These are phyloP conservation scores for Luffa aegyptiaca DNA, from an alignment of 306 rosid genomes.

Conservation along the genomic window DNA sequence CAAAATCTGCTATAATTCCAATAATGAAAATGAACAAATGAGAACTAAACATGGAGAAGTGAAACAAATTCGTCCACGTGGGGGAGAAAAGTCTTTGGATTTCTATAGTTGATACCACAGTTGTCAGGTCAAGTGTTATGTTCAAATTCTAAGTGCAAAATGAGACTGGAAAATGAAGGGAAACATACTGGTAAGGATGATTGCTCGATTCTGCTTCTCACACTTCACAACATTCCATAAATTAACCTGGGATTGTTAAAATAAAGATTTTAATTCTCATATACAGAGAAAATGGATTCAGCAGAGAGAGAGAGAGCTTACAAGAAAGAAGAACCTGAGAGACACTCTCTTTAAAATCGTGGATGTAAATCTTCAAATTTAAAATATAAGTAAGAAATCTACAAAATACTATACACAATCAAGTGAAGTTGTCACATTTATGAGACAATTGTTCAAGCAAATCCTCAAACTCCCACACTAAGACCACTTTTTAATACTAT, in stretches of 20 bases:
- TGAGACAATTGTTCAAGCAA: neutral
- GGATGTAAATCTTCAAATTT: neutral
- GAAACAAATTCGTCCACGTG: neutral
- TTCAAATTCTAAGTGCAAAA: neutral
- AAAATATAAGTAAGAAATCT: neutral
- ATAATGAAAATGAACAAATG: neutral
- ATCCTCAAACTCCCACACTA: neutral
- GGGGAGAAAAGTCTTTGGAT: neutral
- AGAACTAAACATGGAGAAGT: neutral
- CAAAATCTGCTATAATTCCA: neutral
- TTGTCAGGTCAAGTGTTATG: neutral
- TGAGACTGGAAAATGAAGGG: slow-evolving; percentile 1
- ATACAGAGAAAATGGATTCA: too few species aligned
- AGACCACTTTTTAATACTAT: neutral
- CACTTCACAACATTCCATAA: slow-evolving; percentile 76
- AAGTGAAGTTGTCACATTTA: neutral
- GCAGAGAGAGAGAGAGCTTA: too few species aligned
- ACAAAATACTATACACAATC: neutral
- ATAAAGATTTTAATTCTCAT: too few species aligned
- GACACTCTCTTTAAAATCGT: too few species aligned
- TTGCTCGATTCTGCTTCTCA: slow-evolving; percentile 77
- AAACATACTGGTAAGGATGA: slow-evolving; percentile 70
- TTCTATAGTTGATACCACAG: neutral
- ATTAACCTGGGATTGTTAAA: neutral
- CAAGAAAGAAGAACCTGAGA: too few species aligned